Base-by-base conservation (phyloP, 176 grass and related monocot species). In the Oryza punctata region DNA sequence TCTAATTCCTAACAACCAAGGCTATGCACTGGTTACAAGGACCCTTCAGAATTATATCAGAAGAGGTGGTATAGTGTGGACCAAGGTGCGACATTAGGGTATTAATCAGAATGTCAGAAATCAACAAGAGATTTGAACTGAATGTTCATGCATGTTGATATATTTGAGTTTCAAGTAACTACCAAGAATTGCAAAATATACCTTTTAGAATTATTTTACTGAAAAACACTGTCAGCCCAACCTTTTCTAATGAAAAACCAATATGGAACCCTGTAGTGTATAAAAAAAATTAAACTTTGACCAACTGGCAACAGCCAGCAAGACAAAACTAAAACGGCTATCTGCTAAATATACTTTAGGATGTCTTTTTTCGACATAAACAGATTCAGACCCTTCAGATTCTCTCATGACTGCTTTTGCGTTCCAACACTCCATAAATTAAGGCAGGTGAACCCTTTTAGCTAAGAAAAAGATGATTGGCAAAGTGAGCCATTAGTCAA, bases 401-500 rank as follows among this genome's bases (percentile, higher is more conserved):
- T 86, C 84, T 90, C 67, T 63, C 68, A 74, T 78, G 49, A 82
- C 30, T 61, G 72, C 82, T 69, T 88, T 85, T 64, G 26, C 26
- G 57, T 78, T 78, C 67, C 46, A 76, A 69, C 52, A 72, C 30
- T 84, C 81, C 88, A 73, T 73, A 78, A 82, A 78, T 90, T 69
- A 86, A 63, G 84, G 83, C 73, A 82, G 75, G 63, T 29, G 69
- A 73, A 47, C 67, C 38, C 79, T 82, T 86, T 83, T 86, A 65
- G 66, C 54, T 81, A 69, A 86, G 61, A 72, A 78, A 70, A 90
- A 7, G 35, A 90, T 68, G 74, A 83, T 86, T 78, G 76, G 40
- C 32, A 84, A 90, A 75, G 78, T 79, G 77, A 16, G 47, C 19
- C 70, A 92, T 79, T 94, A 94, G 88, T 94, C 91, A 94, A 94